Conservation (phyloP, 2,329 filamentous ascomycete genomes). For the Epichloe hybrida region DNA sequence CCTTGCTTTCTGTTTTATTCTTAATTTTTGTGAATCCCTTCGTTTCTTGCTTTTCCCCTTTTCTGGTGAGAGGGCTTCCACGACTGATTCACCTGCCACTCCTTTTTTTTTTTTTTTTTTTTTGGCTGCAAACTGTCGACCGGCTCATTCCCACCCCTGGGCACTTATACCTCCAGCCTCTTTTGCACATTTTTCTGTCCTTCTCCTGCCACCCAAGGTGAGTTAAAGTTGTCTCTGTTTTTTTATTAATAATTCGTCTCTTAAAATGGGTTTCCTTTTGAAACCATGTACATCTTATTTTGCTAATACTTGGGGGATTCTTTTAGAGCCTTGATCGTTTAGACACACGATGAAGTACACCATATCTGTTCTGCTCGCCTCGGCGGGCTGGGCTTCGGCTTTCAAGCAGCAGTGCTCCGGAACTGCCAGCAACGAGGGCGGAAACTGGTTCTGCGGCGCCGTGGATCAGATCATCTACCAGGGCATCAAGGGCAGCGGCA, state of each 20-base stretch:
- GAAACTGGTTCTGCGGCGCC: conserved; percentile 53
- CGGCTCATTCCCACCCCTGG: not conserved
- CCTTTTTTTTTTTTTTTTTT: not conserved
- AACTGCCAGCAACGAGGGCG: conserved; percentile 23
- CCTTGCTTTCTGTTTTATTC: too few relatives aligned
- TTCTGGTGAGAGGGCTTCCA: conserved; percentile 1
- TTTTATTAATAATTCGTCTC: too few relatives aligned
- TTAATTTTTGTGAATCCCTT: not conserved
- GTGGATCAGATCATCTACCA: conserved; percentile 56
- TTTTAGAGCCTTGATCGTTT: not conserved
- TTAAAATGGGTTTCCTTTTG: too few relatives aligned
- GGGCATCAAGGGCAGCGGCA: conserved; percentile 44
- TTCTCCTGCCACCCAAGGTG: not conserved
- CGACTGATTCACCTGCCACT: conserved; percentile 4
- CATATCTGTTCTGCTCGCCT: conserved; percentile 14
- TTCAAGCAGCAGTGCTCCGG: conserved; percentile 23
- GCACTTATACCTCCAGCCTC: not conserved
- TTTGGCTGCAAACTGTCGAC: not conserved
- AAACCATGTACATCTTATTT: not conserved
- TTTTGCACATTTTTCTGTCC: not conserved
- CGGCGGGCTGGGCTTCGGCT: conserved; percentile 17
- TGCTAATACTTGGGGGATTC: not conserved
- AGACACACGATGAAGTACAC: conserved; percentile 18
- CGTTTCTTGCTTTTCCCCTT: not conserved
- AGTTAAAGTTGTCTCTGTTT: not conserved